A percentile compares a stretch with the other conserved stretches of the same genome.
Evolutionary conservation across 176 grass and related monocot genomes (phyloP).

Genomic region (Hyparrhenia diplandra): DNA sequence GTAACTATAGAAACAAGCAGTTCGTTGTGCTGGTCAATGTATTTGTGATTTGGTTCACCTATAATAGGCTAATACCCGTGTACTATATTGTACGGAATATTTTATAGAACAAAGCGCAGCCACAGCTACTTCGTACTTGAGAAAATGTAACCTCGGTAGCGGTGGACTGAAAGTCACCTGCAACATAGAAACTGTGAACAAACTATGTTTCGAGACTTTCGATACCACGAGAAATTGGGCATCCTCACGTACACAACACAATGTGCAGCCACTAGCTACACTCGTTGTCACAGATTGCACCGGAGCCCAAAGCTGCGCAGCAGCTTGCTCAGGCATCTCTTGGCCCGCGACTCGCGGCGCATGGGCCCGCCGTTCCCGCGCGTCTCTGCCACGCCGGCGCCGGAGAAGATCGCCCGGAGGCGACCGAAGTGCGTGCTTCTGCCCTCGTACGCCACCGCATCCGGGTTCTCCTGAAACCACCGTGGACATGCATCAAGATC

Average conservation of each 20-base stretch:
- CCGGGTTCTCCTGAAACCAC: conserved; percentile 27
- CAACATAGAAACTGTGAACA: too few species aligned
- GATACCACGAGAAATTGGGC: too few species aligned
- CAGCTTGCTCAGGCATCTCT: conserved; percentile 30
- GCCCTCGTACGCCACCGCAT: conserved; percentile 20
- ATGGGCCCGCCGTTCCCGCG: neutral
- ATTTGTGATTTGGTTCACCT: neutral
- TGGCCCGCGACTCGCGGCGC: neutral
- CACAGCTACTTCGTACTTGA: too few species aligned
- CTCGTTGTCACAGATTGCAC: neutral
- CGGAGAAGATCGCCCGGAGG: conserved; percentile 19
- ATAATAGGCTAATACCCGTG: too few species aligned
- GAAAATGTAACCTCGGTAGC: too few species aligned
- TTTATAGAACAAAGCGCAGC: too few species aligned
- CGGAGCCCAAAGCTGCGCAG: conserved; percentile 31
- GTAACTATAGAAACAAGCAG: neutral
- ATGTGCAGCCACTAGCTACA: too few species aligned
- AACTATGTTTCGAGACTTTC: too few species aligned
- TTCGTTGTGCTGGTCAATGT: neutral
- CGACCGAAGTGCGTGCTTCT: conserved; percentile 1
- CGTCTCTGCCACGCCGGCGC: neutral
- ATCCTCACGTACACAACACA: too few species aligned
- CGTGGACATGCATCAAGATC: neutral
- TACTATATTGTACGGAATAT: too few species aligned
- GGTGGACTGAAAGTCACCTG: too few species aligned